Base-by-base conservation (phyloP, 768 basidiomycete species). In the Dioszegia aurantiaca region DNA sequence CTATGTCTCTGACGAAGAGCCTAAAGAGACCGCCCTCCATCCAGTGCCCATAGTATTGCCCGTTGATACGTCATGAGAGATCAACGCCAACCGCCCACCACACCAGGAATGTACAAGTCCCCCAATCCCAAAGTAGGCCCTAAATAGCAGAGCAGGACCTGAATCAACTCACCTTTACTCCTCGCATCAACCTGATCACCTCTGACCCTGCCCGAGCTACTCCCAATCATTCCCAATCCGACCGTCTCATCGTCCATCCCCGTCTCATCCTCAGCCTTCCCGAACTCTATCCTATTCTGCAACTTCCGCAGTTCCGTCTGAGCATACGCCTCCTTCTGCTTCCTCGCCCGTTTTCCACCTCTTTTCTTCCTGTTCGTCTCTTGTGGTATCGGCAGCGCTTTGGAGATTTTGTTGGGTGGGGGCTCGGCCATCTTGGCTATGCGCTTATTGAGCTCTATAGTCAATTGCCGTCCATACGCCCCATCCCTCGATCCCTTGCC, bases 221-320 rank as follows among this genome's bases (percentile, higher is more conserved):
- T 82, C 37, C 92, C 91, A 61, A 98, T 89, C 93, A 99, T 98
- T 60, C 95, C 95, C 73, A 98, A 77, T 4, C 95, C 95, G 80
- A 90, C 89, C n/a, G 92, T 93, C 80, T 97, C 86, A 79, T 95
- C 95, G 67, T 90, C 93, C 30, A 92, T 89, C 17, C 92, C 94
- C 42, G 93, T 88, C 76, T 99, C 95, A 70, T 93, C 87, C 72
- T 98, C 95, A 0, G 87, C 87, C 77, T 94, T 87, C 40, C 94
- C 95, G 68, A 99, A 98, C 55, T 81, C 85, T 88, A 98, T 88
- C 45, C 95, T 85, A 76, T 99, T 99, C 79, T 98, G 94, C 62
- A 95, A 81, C 78, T 98, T 98, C 62, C 92, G 86, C 43, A 99
- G 80, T 74, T 99, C 95, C 1, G 95, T 98, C 77, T 91, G 89